phyloP scores from a whole-genome alignment of 345 rosid species.

The Geranium rotundifolium region DNA sequence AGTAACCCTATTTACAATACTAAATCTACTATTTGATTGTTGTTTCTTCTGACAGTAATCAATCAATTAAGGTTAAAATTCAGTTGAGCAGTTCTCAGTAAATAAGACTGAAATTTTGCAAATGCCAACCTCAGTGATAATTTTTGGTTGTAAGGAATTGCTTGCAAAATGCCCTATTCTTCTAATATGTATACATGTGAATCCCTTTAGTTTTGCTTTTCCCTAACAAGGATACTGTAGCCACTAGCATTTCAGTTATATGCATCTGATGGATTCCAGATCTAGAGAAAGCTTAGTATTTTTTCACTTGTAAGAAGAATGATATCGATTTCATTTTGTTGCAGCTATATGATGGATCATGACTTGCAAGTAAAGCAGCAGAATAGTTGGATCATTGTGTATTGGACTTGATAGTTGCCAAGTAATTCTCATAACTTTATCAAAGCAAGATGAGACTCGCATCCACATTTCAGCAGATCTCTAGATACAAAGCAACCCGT shows the following conservation, averaged over 20 bases:
- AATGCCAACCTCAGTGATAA: not conserved
- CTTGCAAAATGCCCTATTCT: too few species aligned
- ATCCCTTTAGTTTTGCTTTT: too few species aligned
- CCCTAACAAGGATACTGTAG: too few species aligned
- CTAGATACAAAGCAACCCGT: too few species aligned
- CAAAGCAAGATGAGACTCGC: too few species aligned
- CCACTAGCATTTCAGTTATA: too few species aligned
- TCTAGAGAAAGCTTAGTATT: not conserved
- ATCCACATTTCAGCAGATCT: too few species aligned
- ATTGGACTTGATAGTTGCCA: not conserved
- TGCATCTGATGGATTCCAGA: too few species aligned
- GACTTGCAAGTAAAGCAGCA: not conserved
- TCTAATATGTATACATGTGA: too few species aligned
- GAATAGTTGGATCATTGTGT: not conserved
- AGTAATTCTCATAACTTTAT: too few species aligned
- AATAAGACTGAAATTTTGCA: not conserved
- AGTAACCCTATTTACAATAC: too few species aligned
- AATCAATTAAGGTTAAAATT: not conserved
- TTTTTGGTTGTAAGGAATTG: not conserved
- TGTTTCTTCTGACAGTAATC: not conserved
- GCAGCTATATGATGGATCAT: not conserved
- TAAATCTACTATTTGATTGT: not conserved
- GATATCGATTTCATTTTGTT: not conserved
- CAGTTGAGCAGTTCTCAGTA: not conserved
- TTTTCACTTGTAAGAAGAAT: not conserved